Conservation (phyloP, 768 basidiomycete genomes). For the Cubamyces sp. region DNA sequence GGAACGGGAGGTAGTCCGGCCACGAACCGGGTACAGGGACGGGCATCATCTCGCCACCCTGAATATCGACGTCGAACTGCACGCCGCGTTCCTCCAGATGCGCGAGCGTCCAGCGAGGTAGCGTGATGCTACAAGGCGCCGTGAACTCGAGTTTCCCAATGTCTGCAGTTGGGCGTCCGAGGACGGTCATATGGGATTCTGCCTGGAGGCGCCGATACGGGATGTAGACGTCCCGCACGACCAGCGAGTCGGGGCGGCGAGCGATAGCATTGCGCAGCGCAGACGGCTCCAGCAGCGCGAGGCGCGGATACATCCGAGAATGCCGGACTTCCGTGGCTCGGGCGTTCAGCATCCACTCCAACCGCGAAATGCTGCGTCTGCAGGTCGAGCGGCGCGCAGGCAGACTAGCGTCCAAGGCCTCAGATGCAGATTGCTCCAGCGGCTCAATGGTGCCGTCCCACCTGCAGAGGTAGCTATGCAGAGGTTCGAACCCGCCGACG, state of each 20-base stretch:
- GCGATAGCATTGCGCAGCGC: neutral
- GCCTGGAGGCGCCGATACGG: neutral
- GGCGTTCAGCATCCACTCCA: neutral
- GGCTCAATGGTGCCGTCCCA: neutral
- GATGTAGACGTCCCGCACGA: neutral
- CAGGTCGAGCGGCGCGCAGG: neutral
- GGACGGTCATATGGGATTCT: neutral
- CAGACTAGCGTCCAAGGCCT: neutral
- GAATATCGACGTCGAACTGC: no score
- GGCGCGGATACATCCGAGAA: neutral
- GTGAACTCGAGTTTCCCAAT: neutral
- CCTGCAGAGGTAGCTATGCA: neutral
- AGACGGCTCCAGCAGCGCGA: neutral
- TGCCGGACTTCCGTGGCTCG: neutral
- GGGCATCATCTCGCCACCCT: no score
- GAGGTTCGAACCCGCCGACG: neutral
- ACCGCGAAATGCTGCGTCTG: no score
- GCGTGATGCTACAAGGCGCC: neutral
- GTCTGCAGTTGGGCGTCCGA: neutral
- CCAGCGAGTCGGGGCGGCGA: neutral
- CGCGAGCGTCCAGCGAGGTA: neutral
- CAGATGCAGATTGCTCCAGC: neutral
- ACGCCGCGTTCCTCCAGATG: neutral
- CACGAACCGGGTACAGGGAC: no score
- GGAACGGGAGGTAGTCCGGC: no score